phyloP scores from a whole-genome alignment of 352 stramenopile species.

The Phytophthora pluvialis region DNA sequence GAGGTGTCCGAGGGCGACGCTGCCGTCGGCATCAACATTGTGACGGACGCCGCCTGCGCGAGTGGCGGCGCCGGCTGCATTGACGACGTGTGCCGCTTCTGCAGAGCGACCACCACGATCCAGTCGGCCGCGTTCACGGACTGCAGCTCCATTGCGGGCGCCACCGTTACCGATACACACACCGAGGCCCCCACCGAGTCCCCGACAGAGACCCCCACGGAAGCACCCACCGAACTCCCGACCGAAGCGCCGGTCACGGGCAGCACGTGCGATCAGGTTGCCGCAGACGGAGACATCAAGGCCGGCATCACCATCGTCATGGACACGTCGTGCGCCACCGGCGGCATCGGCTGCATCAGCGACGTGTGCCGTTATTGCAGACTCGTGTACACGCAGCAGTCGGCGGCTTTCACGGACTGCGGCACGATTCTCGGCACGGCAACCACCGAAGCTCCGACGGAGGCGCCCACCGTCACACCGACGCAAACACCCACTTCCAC shows the following conservation, averaged over 20 bases:
- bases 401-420: slow-evolving; percentile 35
- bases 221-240: slow-evolving; percentile 3
- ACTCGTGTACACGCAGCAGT: slow-evolving; percentile 29
- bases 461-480: not conserved
- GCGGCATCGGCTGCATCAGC: slow-evolving; percentile 42
- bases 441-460: not conserved
- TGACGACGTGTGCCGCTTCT: slow-evolving; percentile 47
- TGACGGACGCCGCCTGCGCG: slow-evolving; percentile 31
- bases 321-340: slow-evolving; percentile 31
- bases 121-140: slow-evolving; percentile 39
- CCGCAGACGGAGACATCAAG: slow-evolving; percentile 22
- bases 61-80: slow-evolving; percentile 46
- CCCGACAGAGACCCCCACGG: slow-evolving; percentile 6
- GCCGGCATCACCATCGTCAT: slow-evolving; percentile 40
- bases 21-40: slow-evolving; percentile 39
- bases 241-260: slow-evolving; percentile 1
- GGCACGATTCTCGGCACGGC: slow-evolving; percentile 8
- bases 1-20: slow-evolving; percentile 25
- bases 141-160: slow-evolving; percentile 17
- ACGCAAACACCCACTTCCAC: no score
- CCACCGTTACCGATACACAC: not conserved
- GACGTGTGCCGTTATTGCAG: slow-evolving; percentile 45
- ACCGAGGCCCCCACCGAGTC: not conserved
- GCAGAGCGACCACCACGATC: slow-evolving; percentile 32
- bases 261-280: slow-evolving; percentile 17